Evolutionary conservation across 202 grass and related monocot genomes (phyloP).

Genomic region (Panicum hallii): DNA sequence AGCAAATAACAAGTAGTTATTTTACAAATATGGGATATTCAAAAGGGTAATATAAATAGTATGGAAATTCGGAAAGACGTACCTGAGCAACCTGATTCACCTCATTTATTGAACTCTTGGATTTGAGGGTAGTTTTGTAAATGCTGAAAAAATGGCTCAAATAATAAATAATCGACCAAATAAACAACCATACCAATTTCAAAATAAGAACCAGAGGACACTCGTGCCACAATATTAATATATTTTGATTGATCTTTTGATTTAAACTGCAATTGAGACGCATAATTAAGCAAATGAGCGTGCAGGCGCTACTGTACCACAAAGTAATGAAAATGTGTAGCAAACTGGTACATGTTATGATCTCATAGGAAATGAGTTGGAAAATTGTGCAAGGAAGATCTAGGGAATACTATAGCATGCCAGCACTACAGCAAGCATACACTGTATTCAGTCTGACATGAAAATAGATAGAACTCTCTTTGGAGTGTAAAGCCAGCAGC

Average conservation of each 20-base stretch:
- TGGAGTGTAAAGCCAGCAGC: constrained; percentile 25
- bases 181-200: constrained; percentile 32
- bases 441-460: background rate
- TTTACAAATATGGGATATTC: constrained; percentile 42
- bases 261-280: constrained; percentile 42
- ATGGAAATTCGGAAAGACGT: constrained; percentile 42
- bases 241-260: background rate
- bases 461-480: constrained; percentile 13
- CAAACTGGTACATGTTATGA: background rate
- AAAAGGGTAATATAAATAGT: constrained; percentile 35
- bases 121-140: constrained; percentile 79
- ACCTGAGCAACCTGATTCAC: constrained; percentile 98
- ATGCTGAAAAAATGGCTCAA: constrained; percentile 64
- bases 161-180: constrained; percentile 51
- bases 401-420: constrained; percentile 1
- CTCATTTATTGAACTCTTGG: constrained; percentile 74
- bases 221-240: background rate
- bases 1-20: constrained; percentile 41
- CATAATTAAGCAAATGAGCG: constrained; percentile 13
- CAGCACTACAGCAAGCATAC: constrained; percentile 25
- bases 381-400: constrained; percentile 37
- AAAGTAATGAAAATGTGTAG: background rate
- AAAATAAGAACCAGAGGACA: constrained; percentile 38
- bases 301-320: background rate
- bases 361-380: constrained; percentile 12